Percentiles rank a stretch among this genome's conserved stretches.
Conservation (phyloP, 1,139 yeast species). For the Yamadazyma epiphylla region DNA sequence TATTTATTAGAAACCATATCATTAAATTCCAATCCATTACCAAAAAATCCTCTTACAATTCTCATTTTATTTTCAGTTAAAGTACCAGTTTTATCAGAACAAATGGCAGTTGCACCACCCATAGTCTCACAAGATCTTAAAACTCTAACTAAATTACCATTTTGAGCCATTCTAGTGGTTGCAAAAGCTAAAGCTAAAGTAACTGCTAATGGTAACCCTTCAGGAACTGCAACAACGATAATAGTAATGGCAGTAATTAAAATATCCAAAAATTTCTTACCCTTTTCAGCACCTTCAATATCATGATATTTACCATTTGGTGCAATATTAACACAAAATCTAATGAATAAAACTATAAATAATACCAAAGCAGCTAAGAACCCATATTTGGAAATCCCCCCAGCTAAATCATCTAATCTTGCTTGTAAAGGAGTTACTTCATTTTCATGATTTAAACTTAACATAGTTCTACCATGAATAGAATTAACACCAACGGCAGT, state of each 20-base stretch:
- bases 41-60: constrained; percentile 72
- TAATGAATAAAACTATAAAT: constrained; percentile 72
- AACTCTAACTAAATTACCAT: constrained; percentile 93
- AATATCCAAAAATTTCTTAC: constrained; percentile 77
- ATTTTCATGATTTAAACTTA: constrained; percentile 66
- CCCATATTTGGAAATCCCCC: constrained; percentile 92
- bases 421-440: constrained; percentile 89
- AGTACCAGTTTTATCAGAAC: constrained; percentile 97
- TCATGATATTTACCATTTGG: constrained; percentile 44
- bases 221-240: constrained; percentile 97
- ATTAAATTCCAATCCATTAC: constrained; percentile 42
- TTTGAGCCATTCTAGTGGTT: constrained; percentile 95
- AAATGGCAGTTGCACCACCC: constrained; percentile 98
- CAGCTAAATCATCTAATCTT: constrained; percentile 79
- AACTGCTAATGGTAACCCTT: constrained; percentile 95
- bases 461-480: constrained; percentile 87
- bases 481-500: constrained; percentile 91
- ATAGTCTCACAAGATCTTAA: constrained; percentile 93
- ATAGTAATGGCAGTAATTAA: constrained; percentile 89
- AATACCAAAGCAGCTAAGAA: constrained; percentile 76
- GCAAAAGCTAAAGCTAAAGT: constrained; percentile 96
- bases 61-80: constrained; percentile 91
- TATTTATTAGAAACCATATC: constrained; percentile 27
- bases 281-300: constrained; percentile 66
- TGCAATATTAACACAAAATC: constrained; percentile 68